Conservation (phyloP, 1,284 basidiomycete species). For the Puccinia hordei region DNA sequence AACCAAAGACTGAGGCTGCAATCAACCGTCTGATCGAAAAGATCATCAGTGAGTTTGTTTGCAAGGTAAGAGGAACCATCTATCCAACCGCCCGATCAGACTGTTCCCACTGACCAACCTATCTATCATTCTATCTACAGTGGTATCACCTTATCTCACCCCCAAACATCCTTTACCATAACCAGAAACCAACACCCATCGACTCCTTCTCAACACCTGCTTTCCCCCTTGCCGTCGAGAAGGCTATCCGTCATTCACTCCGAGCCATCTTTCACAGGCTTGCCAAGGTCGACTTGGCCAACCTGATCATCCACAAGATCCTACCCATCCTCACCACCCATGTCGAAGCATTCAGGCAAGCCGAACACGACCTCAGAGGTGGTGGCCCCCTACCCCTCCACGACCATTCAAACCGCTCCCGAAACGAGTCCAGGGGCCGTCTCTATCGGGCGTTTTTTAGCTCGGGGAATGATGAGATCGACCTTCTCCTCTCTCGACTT, state of each 20-base stretch:
- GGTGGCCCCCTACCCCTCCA: conserved; percentile 66
- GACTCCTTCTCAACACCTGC: conserved; percentile 62
- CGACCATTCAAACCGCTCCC: conserved; percentile 71
- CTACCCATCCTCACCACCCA: conserved; percentile 84
- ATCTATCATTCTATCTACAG: conserved; percentile 19
- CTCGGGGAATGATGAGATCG: conserved; percentile 70
- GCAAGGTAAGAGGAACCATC: conserved; percentile 24
- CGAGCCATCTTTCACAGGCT: conserved; percentile 67
- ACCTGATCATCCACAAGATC: conserved; percentile 76
- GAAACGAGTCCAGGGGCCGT: conserved; percentile 75
- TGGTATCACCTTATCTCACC: conserved; percentile 37
- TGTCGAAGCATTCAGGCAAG: conserved; percentile 77
- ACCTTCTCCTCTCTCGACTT: conserved; percentile 70
- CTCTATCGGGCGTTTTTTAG: conserved; percentile 58
- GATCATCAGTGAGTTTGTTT: conserved; percentile 42
- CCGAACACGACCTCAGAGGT: conserved; percentile 41
- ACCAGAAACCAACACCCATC: background rate
- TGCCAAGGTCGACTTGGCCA: conserved; percentile 71
- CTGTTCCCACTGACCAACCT: conserved; percentile 16
- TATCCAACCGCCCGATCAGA: too few species aligned
- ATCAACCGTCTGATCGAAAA: conserved; percentile 30
- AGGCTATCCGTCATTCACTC: conserved; percentile 71
- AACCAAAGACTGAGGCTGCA: background rate
- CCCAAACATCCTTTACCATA: background rate
- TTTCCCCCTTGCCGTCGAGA: conserved; percentile 81